Percentiles rank a stretch among this genome's conserved stretches.
Evolutionary conservation across 768 basidiomycete genomes (phyloP).

Genomic region (Leucogyrophana mollusca): DNA sequence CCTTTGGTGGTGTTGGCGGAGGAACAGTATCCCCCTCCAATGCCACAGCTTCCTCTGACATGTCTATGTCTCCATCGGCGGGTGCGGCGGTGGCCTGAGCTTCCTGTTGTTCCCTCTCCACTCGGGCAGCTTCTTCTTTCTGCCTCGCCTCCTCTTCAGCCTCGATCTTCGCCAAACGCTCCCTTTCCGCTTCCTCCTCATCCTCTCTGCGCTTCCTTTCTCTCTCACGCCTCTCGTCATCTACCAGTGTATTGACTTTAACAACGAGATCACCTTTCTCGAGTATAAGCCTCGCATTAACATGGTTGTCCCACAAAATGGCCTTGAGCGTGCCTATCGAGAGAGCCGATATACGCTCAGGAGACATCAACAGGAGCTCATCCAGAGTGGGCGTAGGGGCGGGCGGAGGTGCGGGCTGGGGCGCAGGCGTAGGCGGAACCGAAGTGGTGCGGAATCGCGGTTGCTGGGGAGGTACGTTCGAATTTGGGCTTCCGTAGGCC

Average conservation of each 20-base stretch:
- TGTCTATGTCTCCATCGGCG: neutral
- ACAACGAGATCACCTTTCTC: slow-evolving; percentile 85
- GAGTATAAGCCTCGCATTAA: slow-evolving; percentile 63
- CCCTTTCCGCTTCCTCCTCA: slow-evolving; percentile 35
- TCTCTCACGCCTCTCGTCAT: slow-evolving; percentile 58
- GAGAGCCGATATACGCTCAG: slow-evolving; percentile 54
- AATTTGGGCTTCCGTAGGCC: slow-evolving; percentile 9
- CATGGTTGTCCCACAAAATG: slow-evolving; percentile 79
- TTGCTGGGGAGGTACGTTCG: slow-evolving; percentile 12
- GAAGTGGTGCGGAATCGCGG: slow-evolving; percentile 16
- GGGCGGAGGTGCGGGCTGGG: slow-evolving; percentile 37
- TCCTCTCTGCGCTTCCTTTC: slow-evolving; percentile 46
- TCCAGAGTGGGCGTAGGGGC: slow-evolving; percentile 56
- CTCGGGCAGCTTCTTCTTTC: slow-evolving; percentile 20
- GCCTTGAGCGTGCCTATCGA: slow-evolving; percentile 74
- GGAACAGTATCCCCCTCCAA: neutral
- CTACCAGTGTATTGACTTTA: slow-evolving; percentile 63
- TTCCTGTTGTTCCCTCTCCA: slow-evolving; percentile 14
- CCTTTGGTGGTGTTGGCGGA: slow-evolving; percentile 5
- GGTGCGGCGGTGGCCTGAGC: neutral
- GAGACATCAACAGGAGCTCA: slow-evolving; percentile 61
- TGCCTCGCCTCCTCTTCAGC: slow-evolving; percentile 17
- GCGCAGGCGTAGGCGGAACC: slow-evolving; percentile 13
- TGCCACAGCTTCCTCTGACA: slow-evolving; percentile 1
- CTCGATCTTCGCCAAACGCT: slow-evolving; percentile 28